Evolutionary conservation across 176 grass and related monocot species (phyloP).

Genomic region (Zizania latifolia): DNA sequence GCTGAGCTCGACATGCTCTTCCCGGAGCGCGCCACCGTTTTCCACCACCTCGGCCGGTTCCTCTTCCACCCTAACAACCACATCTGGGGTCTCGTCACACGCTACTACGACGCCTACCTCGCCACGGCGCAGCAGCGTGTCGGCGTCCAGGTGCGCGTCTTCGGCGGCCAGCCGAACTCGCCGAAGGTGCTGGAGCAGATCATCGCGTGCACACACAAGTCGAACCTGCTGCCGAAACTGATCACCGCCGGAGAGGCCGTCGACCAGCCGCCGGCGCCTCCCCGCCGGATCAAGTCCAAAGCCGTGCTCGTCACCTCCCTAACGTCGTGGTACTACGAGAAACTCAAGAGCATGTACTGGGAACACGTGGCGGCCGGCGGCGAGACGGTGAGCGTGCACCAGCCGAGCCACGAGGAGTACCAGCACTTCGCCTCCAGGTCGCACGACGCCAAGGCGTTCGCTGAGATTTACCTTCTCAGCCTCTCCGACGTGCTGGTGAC

Average conservation of each 20-base stretch:
- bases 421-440: slow-evolving; percentile 22
- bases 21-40: slow-evolving; percentile 48
- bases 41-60: slow-evolving; percentile 64
- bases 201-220: slow-evolving; percentile 8
- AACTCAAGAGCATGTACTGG: slow-evolving; percentile 54
- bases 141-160: slow-evolving; percentile 54
- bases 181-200: slow-evolving; percentile 34
- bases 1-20: slow-evolving; percentile 47
- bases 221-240: slow-evolving; percentile 18
- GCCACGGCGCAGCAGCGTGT: slow-evolving; percentile 23
- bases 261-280: neutral
- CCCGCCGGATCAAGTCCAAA: neutral
- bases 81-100: slow-evolving; percentile 62
- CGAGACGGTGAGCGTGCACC: slow-evolving; percentile 48
- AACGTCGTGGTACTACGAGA: slow-evolving; percentile 36
- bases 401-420: slow-evolving; percentile 64
- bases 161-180: neutral
- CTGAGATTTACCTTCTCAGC: slow-evolving; percentile 73
- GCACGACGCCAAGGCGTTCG: slow-evolving; percentile 60
- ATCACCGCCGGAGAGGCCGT: neutral
- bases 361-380: slow-evolving; percentile 43
- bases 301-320: slow-evolving; percentile 48
- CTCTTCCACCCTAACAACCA: slow-evolving; percentile 61
- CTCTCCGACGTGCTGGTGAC: slow-evolving; percentile 49
- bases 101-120: slow-evolving; percentile 50